phyloP scores from a whole-genome alignment of 306 rosid genomes.

The Cajanus cajan region DNA sequence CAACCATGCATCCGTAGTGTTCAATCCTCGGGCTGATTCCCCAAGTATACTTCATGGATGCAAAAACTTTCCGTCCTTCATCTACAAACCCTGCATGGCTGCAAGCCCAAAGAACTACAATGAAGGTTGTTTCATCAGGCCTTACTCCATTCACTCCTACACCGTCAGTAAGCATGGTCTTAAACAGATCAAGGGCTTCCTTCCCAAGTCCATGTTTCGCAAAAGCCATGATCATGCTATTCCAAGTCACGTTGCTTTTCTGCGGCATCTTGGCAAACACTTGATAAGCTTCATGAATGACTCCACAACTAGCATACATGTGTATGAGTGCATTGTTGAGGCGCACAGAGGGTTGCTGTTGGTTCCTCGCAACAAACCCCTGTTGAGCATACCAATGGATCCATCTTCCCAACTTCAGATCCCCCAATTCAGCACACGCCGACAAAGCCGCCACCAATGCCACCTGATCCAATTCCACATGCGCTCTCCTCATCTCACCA shows the following conservation, averaged over 20 bases:
- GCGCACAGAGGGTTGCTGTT: conserved; percentile 39
- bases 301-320: conserved; percentile 76
- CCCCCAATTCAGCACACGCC: conserved; percentile 70
- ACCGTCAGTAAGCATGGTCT: conserved; percentile 48
- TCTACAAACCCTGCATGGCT: conserved; percentile 70
- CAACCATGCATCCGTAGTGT: conserved; percentile 90
- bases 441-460: conserved; percentile 63
- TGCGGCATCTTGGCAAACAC: conserved; percentile 54
- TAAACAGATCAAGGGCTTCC: conserved; percentile 66
- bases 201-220: conserved; percentile 70
- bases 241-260: conserved; percentile 70
- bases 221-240: conserved; percentile 64
- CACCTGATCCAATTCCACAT: conserved; percentile 61
- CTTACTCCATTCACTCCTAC: conserved; percentile 40
- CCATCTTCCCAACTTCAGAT: conserved; percentile 66
- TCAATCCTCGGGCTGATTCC: conserved; percentile 60
- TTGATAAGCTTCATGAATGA: conserved; percentile 50
- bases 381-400: conserved; percentile 51
- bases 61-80: conserved; percentile 56
- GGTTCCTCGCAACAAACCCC: conserved; percentile 29
- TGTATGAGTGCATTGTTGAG: conserved; percentile 77
- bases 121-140: conserved; percentile 73
- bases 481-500: conserved; percentile 60
- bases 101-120: conserved; percentile 76
- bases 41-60: conserved; percentile 55